Percentiles rank a stretch among this genome's conserved stretches.
phyloP scores from a whole-genome alignment of 2,329 filamentous ascomycete species.

The Monilinia vaccinii-corymbosi region DNA sequence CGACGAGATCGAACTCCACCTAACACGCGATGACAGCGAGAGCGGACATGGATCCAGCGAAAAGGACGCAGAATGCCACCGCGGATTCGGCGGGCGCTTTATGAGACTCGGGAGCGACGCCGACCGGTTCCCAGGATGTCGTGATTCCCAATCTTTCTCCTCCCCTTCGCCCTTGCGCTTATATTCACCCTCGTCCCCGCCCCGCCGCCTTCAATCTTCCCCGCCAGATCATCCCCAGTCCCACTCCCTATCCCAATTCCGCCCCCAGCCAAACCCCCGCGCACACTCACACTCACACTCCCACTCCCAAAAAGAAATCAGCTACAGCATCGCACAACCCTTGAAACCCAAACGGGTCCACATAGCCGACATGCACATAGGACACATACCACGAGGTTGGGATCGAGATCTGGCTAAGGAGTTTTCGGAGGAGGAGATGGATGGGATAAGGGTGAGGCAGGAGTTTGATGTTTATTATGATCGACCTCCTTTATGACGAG shows the following conservation, averaged over 20 bases:
- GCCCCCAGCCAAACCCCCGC: too few species aligned
- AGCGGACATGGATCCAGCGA: neutral
- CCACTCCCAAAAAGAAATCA: too few species aligned
- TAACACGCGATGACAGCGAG: neutral
- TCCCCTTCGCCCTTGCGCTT: too few species aligned
- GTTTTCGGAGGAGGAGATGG: neutral
- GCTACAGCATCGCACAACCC: too few species aligned
- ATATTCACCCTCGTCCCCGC: too few species aligned
- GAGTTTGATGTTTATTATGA: conserved; percentile 8
- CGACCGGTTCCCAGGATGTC: neutral
- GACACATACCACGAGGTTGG: neutral
- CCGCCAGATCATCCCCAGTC: too few species aligned
- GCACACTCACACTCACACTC: neutral
- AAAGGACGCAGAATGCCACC: neutral
- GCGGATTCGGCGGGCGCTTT: neutral
- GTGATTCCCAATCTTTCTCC: neutral
- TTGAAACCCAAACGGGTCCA: neutral
- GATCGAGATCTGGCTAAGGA: neutral
- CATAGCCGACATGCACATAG: conserved; percentile 1
- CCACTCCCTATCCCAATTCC: too few species aligned
- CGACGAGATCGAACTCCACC: conserved; percentile 2
- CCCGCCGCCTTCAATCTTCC: neutral
- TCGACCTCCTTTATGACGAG: neutral
- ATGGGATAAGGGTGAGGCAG: conserved; percentile 1
- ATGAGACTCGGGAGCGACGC: neutral